These are phyloP conservation scores for Noccaea bulbosa DNA, from an alignment of 345 rosid genomes.

Conservation along the genomic window DNA sequence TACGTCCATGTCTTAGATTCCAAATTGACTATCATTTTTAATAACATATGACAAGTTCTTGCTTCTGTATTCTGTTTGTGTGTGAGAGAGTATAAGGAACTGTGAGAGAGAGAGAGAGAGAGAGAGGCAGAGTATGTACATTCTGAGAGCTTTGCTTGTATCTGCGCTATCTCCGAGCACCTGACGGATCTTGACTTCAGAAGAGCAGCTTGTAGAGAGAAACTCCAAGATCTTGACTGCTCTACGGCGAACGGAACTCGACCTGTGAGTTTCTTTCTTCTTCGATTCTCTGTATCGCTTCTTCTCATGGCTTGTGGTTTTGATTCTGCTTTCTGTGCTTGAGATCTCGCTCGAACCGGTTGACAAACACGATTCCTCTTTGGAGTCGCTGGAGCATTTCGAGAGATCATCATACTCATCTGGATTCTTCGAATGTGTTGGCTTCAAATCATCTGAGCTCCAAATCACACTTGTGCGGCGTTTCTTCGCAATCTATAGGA, in stretches of 20 bases:
- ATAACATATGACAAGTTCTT: neutral
- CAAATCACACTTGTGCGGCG: constrained; percentile 50
- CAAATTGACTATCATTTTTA: too few species aligned
- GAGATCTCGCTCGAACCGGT: constrained; percentile 57
- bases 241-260: constrained; percentile 50
- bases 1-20: neutral
- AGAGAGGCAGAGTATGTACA: constrained; percentile 49
- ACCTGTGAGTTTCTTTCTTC: constrained; percentile 43
- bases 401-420: constrained; percentile 3
- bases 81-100: constrained; percentile 6
- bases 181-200: constrained; percentile 74
- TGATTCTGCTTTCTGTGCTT: constrained; percentile 45
- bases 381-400: constrained; percentile 42
- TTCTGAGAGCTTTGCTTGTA: constrained; percentile 89
- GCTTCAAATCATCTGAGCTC: constrained; percentile 35
- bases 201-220: constrained; percentile 58
- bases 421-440: constrained; percentile 23
- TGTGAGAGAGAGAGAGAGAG: constrained; percentile 13
- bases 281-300: constrained; percentile 15
- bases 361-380: constrained; percentile 57
- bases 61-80: constrained; percentile 4
- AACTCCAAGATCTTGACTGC: constrained; percentile 70
- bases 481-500: constrained; percentile 53
- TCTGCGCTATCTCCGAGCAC: constrained; percentile 86
- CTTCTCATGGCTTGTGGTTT: constrained; percentile 6